Evolutionary conservation across 2,329 filamentous ascomycete genomes (phyloP).

Genomic region (Hypoxylon sp.): DNA sequence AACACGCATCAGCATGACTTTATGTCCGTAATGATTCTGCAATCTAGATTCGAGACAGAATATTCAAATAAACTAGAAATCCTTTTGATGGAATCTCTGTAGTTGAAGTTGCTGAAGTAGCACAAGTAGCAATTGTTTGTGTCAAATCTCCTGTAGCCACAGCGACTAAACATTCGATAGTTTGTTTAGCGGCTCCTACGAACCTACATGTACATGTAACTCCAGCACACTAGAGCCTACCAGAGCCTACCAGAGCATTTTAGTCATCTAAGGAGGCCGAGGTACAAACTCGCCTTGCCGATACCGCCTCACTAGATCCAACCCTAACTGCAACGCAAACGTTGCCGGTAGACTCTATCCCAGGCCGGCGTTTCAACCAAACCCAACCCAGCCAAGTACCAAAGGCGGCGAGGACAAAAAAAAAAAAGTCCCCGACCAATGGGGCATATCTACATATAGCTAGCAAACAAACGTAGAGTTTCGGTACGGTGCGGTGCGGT

Average conservation of each 20-base stretch:
- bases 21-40: no score
- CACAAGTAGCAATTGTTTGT: constrained; percentile 8
- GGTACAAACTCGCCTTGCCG: constrained; percentile 21
- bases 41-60: constrained; percentile 1
- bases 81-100: constrained; percentile 3
- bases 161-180: constrained; percentile 6
- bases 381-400: constrained; percentile 15
- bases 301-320: constrained; percentile 27
- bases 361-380: constrained; percentile 13
- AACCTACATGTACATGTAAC: not conserved
- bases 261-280: constrained; percentile 19
- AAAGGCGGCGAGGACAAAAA: not conserved
- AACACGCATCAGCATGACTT: not conserved
- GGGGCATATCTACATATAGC: constrained; percentile 20
- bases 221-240: constrained; percentile 12
- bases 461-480: constrained; percentile 32
- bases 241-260: not conserved
- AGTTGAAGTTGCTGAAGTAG: not conserved
- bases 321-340: constrained; percentile 16
- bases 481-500: constrained; percentile 47
- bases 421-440: constrained; percentile 29
- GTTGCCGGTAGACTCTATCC: constrained; percentile 12
- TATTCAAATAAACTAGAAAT: not conserved
- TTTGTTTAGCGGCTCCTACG: not conserved
- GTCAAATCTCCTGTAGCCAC: not conserved